Evolutionary conservation across 2,329 filamentous ascomycete genomes (phyloP).

Genomic region (Neophaeococcomyces aloes): DNA sequence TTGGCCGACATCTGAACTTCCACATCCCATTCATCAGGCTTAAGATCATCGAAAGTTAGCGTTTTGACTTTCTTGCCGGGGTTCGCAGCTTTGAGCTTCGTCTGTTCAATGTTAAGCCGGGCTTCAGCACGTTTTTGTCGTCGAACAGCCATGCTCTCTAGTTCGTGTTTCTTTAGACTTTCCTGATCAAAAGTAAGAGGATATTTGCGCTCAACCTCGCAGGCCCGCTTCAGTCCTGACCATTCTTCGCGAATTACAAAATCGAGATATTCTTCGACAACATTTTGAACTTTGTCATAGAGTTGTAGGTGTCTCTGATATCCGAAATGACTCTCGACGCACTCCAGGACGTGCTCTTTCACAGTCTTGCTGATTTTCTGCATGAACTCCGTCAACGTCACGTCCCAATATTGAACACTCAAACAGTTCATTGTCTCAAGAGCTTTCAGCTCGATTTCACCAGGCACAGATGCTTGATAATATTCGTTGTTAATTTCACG

Average conservation of each 20-base stretch:
- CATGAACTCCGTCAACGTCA: conserved; percentile 39
- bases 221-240: background rate
- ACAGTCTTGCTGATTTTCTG: conserved; percentile 13
- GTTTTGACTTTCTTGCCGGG: conserved; percentile 11
- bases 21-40: conserved; percentile 26
- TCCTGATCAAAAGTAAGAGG: conserved; percentile 3
- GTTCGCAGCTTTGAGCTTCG: conserved; percentile 18
- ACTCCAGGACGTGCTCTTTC: background rate
- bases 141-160: background rate
- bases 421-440: conserved; percentile 48
- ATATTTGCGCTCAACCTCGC: background rate
- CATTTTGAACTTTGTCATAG: background rate
- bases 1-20: conserved; percentile 34
- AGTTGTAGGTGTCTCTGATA: conserved; percentile 4
- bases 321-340: background rate
- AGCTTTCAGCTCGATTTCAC: conserved; percentile 49
- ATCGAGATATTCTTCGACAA: background rate
- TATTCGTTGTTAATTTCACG: conserved; percentile 45
- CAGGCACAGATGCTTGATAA: conserved; percentile 48
- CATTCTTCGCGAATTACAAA: background rate
- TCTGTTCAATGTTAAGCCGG: conserved; percentile 16
- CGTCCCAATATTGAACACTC: conserved; percentile 50
- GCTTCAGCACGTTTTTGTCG: conserved; percentile 3
- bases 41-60: conserved; percentile 20
- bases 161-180: background rate